Percentiles rank a stretch among this genome's conserved stretches.
These are phyloP conservation scores for Aspergillus kassunensis DNA, from an alignment of 495 filamentous ascomycete species.

Conservation along the genomic window DNA sequence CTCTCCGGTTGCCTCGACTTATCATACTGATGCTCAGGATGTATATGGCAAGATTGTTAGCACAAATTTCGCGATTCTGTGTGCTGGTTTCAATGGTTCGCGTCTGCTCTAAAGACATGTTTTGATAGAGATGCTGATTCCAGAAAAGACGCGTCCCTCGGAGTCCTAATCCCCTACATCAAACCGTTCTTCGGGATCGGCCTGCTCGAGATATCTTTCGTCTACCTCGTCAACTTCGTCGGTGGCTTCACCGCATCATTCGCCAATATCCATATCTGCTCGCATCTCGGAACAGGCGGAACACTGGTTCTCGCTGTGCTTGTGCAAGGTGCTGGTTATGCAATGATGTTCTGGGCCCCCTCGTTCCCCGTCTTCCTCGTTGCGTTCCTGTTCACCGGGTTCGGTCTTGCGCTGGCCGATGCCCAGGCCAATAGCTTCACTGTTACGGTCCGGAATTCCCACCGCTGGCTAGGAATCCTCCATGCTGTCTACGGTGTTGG, in stretches of 20 bases:
- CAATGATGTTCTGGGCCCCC: slow-evolving; percentile 45
- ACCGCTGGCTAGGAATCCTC: slow-evolving; percentile 55
- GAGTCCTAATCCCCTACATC: slow-evolving; percentile 51
- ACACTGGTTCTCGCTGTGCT: slow-evolving; percentile 46
- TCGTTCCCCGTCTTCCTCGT: slow-evolving; percentile 44
- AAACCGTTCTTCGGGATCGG: slow-evolving; percentile 42
- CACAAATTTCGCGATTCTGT: slow-evolving; percentile 50
- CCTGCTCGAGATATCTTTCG: slow-evolving; percentile 44
- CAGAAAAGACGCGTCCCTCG: slow-evolving; percentile 43
- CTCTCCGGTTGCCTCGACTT: not conserved
- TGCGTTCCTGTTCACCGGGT: slow-evolving; percentile 46
- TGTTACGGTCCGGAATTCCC: slow-evolving; percentile 38
- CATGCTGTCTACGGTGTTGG: slow-evolving; percentile 54
- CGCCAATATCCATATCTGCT: slow-evolving; percentile 43
- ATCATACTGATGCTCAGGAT: slow-evolving; percentile 14
- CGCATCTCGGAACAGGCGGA: slow-evolving; percentile 40
- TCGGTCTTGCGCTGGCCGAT: slow-evolving; percentile 52
- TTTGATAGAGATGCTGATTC: not conserved
- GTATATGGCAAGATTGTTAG: slow-evolving; percentile 39
- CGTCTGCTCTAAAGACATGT: not conserved
- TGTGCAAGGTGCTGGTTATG: slow-evolving; percentile 44
- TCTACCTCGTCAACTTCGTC: slow-evolving; percentile 41
- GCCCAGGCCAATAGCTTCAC: slow-evolving; percentile 52
- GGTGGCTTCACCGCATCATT: slow-evolving; percentile 49
- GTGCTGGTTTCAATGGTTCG: slow-evolving; percentile 45